A percentile compares a stretch with the other conserved stretches of the same genome.
Conservation (phyloP, 495 filamentous ascomycete species). For the Bombardia bombarda region DNA sequence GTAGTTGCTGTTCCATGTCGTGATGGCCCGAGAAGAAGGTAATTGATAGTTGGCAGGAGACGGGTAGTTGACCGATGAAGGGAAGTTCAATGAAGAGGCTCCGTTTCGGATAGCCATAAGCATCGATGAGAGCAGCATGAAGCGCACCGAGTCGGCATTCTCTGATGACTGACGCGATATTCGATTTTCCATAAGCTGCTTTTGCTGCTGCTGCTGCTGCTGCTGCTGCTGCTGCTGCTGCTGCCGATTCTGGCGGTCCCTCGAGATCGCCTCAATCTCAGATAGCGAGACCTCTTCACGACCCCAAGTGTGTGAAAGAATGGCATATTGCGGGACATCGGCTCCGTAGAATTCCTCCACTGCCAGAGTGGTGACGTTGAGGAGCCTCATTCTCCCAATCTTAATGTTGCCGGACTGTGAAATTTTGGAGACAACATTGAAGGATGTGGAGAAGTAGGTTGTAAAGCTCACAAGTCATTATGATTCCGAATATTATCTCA, state of each 20-base stretch:
- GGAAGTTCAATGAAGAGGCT: too few species aligned
- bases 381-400: constrained; percentile 37
- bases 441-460: too few species aligned
- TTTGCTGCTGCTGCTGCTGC: background rate
- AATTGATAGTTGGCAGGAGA: background rate
- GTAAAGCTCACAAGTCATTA: too few species aligned
- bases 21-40: constrained; percentile 4
- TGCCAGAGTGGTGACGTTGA: constrained; percentile 27
- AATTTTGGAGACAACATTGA: too few species aligned
- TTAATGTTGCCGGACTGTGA: too few species aligned
- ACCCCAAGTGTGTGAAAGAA: constrained; percentile 38
- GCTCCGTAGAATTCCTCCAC: constrained; percentile 25
- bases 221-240: constrained; percentile 1
- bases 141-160: constrained; percentile 13
- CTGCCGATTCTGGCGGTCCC: constrained; percentile 7
- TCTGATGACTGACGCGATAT: constrained; percentile 1
- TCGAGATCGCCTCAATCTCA: constrained; percentile 14
- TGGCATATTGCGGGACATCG: constrained; percentile 31
- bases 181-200: background rate
- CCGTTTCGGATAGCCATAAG: constrained; percentile 18
- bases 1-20: constrained; percentile 5
- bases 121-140: constrained; percentile 20
- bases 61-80: background rate
- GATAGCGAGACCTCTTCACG: constrained; percentile 24
- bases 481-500: too few species aligned